Base-by-base conservation (phyloP, 169 alveolate genomes). In the Eimeria sp. region DNA sequence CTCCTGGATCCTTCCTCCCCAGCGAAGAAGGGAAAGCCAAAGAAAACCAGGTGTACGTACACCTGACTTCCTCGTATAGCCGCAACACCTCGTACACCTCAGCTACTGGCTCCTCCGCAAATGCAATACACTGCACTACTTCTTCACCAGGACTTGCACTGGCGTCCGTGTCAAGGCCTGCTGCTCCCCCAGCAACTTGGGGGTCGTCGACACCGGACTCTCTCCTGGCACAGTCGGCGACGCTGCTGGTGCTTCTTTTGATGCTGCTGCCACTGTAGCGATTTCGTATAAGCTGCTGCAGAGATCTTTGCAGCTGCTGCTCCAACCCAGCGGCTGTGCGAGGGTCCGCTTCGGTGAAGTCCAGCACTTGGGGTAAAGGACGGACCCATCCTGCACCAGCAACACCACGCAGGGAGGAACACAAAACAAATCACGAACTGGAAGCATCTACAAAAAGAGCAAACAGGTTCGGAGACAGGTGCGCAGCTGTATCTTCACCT, bases 31-130 rank as follows among this genome's bases (percentile, higher is more conserved):
- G 18, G 14, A 49, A 14, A 1, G 83, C 83, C 25, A 72, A 1
- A 20, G 45, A 40, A 13, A 43, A 14, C 88, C 88, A 78, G 3
- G 88, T 40, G 27, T 2, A 40, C 16, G 88, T 78, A 49, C 88
- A 45, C 63, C 88, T 40, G 65, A 49, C 88, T 16, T 78, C 61
- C 88, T 78, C 88, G 61, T 78, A 78, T 14, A 40, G 16, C 40
- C 61, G 65, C 88, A 78, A 49, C 40, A 78, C 63, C 27, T 78
- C 88, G 27, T 78, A 78, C 61, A 78, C 88, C 6, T 40, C 88
- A 22, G 30, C 61, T 13, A 40, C 43, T 7, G 88, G 88, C 51
- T 78, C 88, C 45, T 40, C 88, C 14, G 88, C 51, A 45, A 78
- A 78, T 16, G 51, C 63, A 16, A 78, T n/a, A 34, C 51, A 49